A percentile compares a stretch with the other conserved stretches of the same genome.
These are phyloP conservation scores for Corchorus capsularis DNA, from an alignment of 345 rosid genomes.

Conservation along the genomic window DNA sequence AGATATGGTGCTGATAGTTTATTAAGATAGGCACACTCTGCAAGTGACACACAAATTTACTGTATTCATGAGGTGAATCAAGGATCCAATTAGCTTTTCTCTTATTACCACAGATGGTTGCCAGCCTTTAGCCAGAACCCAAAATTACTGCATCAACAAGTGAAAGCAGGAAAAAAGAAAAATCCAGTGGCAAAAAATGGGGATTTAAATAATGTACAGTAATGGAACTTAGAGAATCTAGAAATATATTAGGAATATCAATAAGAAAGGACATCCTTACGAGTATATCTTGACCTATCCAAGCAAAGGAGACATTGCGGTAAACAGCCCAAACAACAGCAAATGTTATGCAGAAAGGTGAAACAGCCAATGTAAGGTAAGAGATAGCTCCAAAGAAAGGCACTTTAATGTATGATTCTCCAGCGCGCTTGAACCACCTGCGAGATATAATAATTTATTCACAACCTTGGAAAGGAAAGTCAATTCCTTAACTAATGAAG, in stretches of 20 bases:
- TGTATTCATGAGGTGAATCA: not conserved
- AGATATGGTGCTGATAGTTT: not conserved
- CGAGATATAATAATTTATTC: slow-evolving; percentile 22
- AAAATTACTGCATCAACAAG: not conserved
- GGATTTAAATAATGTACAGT: not conserved
- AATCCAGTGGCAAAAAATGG: not conserved
- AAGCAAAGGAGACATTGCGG: slow-evolving; percentile 63
- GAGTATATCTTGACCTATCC: slow-evolving; percentile 99
- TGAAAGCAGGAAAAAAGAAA: not conserved
- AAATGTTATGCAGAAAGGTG: slow-evolving; percentile 90
- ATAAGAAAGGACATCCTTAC: slow-evolving; percentile 49
- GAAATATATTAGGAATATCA: slow-evolving; percentile 3
- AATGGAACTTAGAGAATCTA: not conserved
- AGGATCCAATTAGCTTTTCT: not conserved
- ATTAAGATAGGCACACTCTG: not conserved
- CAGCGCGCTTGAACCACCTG: slow-evolving; percentile 85
- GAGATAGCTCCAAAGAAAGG: slow-evolving; percentile 90
- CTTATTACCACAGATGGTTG: not conserved
- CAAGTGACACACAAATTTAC: not conserved
- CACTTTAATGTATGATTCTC: slow-evolving; percentile 69
- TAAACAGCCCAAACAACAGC: slow-evolving; percentile 91
- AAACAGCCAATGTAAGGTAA: slow-evolving; percentile 77
- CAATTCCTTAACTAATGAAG: slow-evolving; percentile 11
- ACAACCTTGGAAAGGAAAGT: slow-evolving; percentile 10
- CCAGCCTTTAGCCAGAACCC: not conserved